Evolutionary conservation across 2,329 filamentous ascomycete genomes (phyloP), one percentile per base, ranked within the genome.

Genomic region (Penicillium verrucosum): DNA sequence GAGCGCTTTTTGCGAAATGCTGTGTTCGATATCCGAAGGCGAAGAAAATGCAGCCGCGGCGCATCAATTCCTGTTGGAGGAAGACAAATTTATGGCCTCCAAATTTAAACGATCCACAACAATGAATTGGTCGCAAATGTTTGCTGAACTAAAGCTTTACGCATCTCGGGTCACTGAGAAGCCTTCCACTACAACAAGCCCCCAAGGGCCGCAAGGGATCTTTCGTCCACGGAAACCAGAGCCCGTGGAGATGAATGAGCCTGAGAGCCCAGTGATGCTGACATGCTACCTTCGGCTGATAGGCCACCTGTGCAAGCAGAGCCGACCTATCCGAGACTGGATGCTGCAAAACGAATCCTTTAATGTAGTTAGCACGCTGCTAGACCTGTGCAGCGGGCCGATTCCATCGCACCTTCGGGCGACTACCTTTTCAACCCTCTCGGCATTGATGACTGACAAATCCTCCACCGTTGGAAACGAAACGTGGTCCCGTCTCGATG

Each of bases 1-100:
- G 57, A 94, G 91, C 59, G 92, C 93, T 12, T 99, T 97, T 66
- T 99, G 94, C 73, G 93, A 97, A 70, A 93, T 99, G 86, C 80
- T 99, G 16, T 89, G 92, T 68, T 89, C 92, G 1, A 87, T 99
- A 46, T 90, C 94, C 0, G 86, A 88, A 50, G 91, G 91, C 51
- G 85, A 90, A 52, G 85, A 89, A 51, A 94, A 90, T 65, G 93
- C 94, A 29, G 87, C 88, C 52, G 83, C 89, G 16, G 91, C 93
- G 0, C 93, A 99, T 71, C 86, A 87, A 48, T 99, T 99, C 69
- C 79, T 99, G 45, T 81, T 94, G 2, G 93, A 97, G 65, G 94
- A 99, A 70, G 86, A 89, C 3, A 82, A 85, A 57, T 85, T 87
- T 47, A 81, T 87, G 6, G 85, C 87, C 4, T 87, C 88, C 3